Conservation (phyloP, 2,329 filamentous ascomycete genomes). For the Chaetomium olivaceum region DNA sequence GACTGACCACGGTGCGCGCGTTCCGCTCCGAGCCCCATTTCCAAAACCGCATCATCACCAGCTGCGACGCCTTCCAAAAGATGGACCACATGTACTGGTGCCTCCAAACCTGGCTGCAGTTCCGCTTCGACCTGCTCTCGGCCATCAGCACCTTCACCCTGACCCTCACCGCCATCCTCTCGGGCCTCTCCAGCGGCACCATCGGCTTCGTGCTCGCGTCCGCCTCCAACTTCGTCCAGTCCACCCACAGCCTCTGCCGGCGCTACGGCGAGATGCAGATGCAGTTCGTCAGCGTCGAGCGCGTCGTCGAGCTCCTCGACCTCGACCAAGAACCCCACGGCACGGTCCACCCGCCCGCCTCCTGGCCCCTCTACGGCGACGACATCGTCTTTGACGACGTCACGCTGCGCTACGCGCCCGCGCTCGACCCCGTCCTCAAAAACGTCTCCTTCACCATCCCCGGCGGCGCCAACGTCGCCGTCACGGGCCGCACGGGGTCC, state of each 20-base stretch:
- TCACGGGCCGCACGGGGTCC: constrained; percentile 81
- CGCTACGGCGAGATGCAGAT: constrained; percentile 85
- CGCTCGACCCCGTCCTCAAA: constrained; percentile 70
- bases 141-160: constrained; percentile 72
- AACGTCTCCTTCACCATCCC: constrained; percentile 73
- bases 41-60: constrained; percentile 74
- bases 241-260: constrained; percentile 73
- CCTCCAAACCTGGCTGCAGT: constrained; percentile 80
- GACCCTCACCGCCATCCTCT: constrained; percentile 72
- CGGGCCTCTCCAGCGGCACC: constrained; percentile 72
- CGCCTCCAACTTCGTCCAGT: constrained; percentile 66
- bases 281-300: constrained; percentile 87
- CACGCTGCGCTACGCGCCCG: constrained; percentile 76
- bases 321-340: constrained; percentile 75
- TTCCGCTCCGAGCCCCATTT: constrained; percentile 79
- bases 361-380: constrained; percentile 73
- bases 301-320: constrained; percentile 77
- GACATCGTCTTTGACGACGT: constrained; percentile 76
- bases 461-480: constrained; percentile 59
- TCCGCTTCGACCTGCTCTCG: constrained; percentile 73
- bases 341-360: constrained; percentile 66
- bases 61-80: constrained; percentile 86
- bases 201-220: constrained; percentile 82
- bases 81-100: constrained; percentile 98
- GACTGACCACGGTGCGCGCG: constrained; percentile 81